These are phyloP conservation scores for Neoascochyta sp. DNA, from an alignment of 2,329 filamentous ascomycete genomes.

Conservation along the genomic window DNA sequence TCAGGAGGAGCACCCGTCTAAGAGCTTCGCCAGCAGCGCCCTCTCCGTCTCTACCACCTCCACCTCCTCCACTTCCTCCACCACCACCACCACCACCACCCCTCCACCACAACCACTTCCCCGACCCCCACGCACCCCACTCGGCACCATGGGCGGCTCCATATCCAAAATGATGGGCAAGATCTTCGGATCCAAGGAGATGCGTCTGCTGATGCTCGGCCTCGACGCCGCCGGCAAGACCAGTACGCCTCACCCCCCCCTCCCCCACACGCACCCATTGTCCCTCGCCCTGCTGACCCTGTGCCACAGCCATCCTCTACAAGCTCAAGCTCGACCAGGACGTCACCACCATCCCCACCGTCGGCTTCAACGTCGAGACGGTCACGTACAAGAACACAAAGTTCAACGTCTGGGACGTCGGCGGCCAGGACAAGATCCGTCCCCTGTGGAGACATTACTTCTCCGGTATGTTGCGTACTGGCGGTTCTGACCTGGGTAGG, in stretches of 20 bases:
- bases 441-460: conserved; percentile 99
- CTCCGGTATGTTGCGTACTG: conserved; percentile 58
- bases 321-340: conserved; percentile 99
- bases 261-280: neutral
- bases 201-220: conserved; percentile 96
- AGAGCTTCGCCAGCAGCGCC: conserved; percentile 8
- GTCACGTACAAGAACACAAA: conserved; percentile 99
- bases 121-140: conserved; percentile 1
- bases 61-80: neutral
- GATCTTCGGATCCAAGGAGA: conserved; percentile 99
- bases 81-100: too few relatives aligned
- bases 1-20: too few relatives aligned
- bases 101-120: conserved; percentile 1
- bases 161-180: conserved; percentile 96
- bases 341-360: conserved; percentile 98
- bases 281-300: conserved; percentile 11
- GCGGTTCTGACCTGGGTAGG: conserved; percentile 30
- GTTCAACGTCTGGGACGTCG: conserved; percentile 99
- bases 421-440: conserved; percentile 99
- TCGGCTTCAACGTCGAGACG: conserved; percentile 99
- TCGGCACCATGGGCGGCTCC: conserved; percentile 77
- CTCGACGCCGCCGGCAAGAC: conserved; percentile 98
- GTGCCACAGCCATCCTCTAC: conserved; percentile 74
- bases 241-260: conserved; percentile 50
- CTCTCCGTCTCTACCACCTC: conserved; percentile 2